phyloP scores from a whole-genome alignment of 805 yeast genomes.

The Jamesozyma piceae region DNA sequence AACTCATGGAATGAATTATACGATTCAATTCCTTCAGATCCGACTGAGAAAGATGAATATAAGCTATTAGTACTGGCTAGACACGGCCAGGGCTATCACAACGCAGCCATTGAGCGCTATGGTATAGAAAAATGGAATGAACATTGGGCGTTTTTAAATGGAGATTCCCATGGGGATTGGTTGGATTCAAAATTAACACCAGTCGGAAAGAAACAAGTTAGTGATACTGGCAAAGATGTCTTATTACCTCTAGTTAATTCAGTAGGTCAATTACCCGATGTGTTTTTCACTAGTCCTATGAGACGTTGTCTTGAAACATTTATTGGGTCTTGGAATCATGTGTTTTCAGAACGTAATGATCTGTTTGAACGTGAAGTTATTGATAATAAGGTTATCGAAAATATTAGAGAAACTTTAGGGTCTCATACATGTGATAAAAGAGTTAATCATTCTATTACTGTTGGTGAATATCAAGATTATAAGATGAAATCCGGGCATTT shows the following conservation, averaged over 20 bases:
- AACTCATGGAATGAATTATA: constrained; percentile 16
- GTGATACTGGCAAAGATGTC: constrained; percentile 29
- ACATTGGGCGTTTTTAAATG: constrained; percentile 42
- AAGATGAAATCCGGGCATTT: constrained; percentile 28
- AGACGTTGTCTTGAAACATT: constrained; percentile 54
- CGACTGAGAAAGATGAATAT: constrained; percentile 14
- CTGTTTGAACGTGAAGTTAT: background rate
- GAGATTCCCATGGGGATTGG: constrained; percentile 48
- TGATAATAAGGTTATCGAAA: constrained; percentile 33
- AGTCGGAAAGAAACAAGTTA: constrained; percentile 48
- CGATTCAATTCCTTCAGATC: constrained; percentile 13
- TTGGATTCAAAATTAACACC: constrained; percentile 46
- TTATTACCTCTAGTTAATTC: constrained; percentile 18
- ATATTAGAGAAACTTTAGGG: constrained; percentile 54
- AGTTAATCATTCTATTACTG: constrained; percentile 16
- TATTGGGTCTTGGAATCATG: constrained; percentile 46
- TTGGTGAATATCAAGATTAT: constrained; percentile 14
- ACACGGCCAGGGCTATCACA: constrained; percentile 67
- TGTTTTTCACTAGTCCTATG: constrained; percentile 53
- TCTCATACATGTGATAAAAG: constrained; percentile 53
- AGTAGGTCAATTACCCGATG: constrained; percentile 50
- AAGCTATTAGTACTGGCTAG: constrained; percentile 30
- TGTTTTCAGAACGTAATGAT: constrained; percentile 31
- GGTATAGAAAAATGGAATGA: constrained; percentile 50
- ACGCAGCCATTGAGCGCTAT: constrained; percentile 43